Percentiles rank a stretch among this genome's conserved stretches.
Conservation (phyloP, 2,329 filamentous ascomycete species). For the Dichotomopilus funicola region DNA sequence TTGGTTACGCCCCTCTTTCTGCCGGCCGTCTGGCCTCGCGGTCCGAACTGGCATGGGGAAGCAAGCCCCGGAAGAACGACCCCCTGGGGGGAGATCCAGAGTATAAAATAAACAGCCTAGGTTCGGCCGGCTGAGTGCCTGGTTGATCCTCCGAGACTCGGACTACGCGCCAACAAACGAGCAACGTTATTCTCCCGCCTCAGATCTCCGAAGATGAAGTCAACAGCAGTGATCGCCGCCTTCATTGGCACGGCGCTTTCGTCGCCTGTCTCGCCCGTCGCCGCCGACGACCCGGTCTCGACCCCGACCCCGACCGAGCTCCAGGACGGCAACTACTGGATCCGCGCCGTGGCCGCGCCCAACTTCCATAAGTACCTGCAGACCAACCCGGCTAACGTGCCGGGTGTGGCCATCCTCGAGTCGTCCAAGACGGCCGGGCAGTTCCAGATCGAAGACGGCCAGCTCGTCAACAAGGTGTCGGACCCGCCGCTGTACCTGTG, state of each 20-base stretch:
- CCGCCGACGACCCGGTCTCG: conserved; percentile 12
- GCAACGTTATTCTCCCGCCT: too few species aligned
- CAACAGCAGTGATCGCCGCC: conserved; percentile 6
- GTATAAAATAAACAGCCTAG: too few species aligned
- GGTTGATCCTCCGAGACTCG: too few species aligned
- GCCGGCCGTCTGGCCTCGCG: background rate
- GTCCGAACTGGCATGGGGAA: background rate
- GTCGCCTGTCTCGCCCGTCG: conserved; percentile 8
- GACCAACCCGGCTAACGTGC: conserved; percentile 36
- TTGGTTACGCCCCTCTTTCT: conserved; percentile 2
- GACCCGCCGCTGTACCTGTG: conserved; percentile 39
- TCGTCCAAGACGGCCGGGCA: conserved; percentile 49
- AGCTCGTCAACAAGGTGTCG: conserved; percentile 47
- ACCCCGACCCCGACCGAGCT: conserved; percentile 34
- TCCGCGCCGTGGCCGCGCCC: conserved; percentile 49
- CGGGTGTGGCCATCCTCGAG: conserved; percentile 45
- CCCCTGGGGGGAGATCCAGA: background rate
- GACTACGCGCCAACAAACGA: too few species aligned
- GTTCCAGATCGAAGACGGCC: conserved; percentile 49
- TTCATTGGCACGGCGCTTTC: conserved; percentile 16
- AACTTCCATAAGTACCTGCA: conserved; percentile 53
- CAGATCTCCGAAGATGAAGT: conserved; percentile 10
- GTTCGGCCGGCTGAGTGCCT: too few species aligned
- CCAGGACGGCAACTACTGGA: conserved; percentile 48
- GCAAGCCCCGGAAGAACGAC: background rate